Conservation (phyloP, 495 filamentous ascomycete species). For the Hyaloscypha hepaticicola region DNA sequence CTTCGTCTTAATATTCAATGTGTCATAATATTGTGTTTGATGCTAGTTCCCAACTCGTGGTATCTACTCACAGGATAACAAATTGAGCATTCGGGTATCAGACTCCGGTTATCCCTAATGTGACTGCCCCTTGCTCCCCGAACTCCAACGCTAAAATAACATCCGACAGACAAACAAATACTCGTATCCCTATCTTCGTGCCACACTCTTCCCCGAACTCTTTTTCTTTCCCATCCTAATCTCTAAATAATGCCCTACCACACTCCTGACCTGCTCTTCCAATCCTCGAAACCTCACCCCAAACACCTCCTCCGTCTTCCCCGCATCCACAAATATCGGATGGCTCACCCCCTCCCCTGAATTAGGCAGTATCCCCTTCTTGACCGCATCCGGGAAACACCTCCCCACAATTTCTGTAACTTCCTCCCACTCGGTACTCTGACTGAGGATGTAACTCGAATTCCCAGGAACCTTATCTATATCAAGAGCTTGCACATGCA, state of each 20-base stretch:
- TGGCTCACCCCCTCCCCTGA: constrained; percentile 27
- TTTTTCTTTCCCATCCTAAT: too few species aligned
- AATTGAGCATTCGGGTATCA: neutral
- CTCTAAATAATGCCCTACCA: constrained; percentile 8
- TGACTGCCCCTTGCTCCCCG: neutral
- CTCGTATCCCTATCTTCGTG: neutral
- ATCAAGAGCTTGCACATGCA: constrained; percentile 41
- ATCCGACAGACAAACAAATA: neutral
- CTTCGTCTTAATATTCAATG: too few species aligned
- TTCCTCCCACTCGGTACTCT: constrained; percentile 40
- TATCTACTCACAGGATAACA: too few species aligned
- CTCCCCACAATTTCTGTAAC: constrained; percentile 36
- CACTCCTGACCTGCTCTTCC: constrained; percentile 12
- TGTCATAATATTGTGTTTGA: too few species aligned
- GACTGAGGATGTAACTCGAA: constrained; percentile 34
- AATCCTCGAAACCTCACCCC: neutral
- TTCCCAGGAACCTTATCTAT: constrained; percentile 36
- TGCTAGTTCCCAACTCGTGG: too few species aligned
- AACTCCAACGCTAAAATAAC: neutral
- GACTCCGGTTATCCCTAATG: neutral
- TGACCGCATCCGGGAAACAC: constrained; percentile 40
- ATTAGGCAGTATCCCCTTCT: constrained; percentile 36
- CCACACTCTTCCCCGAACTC: neutral
- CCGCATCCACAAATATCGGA: neutral
- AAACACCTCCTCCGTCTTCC: constrained; percentile 8